Base-by-base conservation (phyloP, 139 green algal genomes). In the Chlorella sorokiniana region DNA sequence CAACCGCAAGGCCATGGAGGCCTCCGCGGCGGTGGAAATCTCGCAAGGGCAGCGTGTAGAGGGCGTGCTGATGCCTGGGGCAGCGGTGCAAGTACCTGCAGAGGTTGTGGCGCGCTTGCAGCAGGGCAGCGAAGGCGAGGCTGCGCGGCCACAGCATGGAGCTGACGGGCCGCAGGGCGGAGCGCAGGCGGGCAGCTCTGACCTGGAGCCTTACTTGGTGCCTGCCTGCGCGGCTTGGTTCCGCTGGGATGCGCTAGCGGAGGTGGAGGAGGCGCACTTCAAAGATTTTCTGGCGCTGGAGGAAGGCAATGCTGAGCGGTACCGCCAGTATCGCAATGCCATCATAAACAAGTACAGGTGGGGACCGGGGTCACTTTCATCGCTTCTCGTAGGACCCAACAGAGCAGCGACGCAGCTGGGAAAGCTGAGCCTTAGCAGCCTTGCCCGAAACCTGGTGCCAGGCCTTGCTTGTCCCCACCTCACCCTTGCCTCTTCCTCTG, bases 161-260 rank as follows among this genome's bases (percentile, higher is more conserved):
- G 38, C 31, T 29, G 44, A 22, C 42, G 64, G 67, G 33, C 75
- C 67, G 75, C 75, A 81, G 59, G 40, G 45, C 31, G 75, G 33
- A 65, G 51, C 52, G 61, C 27, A 84, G 54, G 71, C 45, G 73
- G 64, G 62, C 22, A 56, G 81, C 14, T 11, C 68, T 22, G 27
- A 56, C 35, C 20, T 65, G 54, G 83, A 90, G 77, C 63, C 90
- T 33, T 88, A 95, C 79, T 68, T 80, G 9, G 87, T 96, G 33
- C 93, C 93, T 9, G 84, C 76, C 33, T 85, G 91, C 62, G 86
- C 91, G 3, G 78, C 84, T 8, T 98, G 94, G 94, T 98, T 97
- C 85, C 31, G 76, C 69, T 96, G 91, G 85, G 67, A 90, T 35
- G 48, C 8, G 2, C 83, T 96, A 29, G 45, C 73, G 4, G 73